These are phyloP conservation scores for Lecanicillium sp. DNA, from an alignment of 2,329 filamentous ascomycete genomes.

Conservation along the genomic window DNA sequence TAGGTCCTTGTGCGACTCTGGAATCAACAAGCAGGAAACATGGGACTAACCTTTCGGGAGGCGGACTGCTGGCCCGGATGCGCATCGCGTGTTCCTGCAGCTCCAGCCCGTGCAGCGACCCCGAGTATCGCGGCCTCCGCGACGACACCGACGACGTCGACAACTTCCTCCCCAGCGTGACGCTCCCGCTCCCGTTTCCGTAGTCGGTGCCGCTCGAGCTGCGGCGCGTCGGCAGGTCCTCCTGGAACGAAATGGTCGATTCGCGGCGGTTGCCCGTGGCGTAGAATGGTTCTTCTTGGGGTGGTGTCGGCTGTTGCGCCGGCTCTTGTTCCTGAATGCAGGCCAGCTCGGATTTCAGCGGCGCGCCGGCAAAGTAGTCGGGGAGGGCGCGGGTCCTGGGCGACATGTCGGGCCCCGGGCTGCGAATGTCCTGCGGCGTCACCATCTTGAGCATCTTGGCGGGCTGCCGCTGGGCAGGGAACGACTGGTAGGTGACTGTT, in stretches of 20 bases:
- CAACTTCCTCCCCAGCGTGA: conserved; percentile 34
- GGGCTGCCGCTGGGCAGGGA: conserved; percentile 4
- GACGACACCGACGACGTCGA: conserved; percentile 45
- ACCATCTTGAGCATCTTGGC: conserved; percentile 22
- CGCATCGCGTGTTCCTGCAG: conserved; percentile 38
- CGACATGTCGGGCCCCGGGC: conserved; percentile 39
- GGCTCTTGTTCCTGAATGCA: conserved; percentile 17
- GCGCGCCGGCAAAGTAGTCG: conserved; percentile 23
- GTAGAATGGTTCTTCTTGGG: conserved; percentile 20
- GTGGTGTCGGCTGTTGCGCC: conserved; percentile 20
- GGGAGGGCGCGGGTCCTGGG: conserved; percentile 28
- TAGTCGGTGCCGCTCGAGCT: conserved; percentile 23
- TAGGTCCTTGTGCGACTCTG: background rate
- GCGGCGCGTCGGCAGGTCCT: conserved; percentile 26
- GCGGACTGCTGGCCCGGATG: conserved; percentile 42
- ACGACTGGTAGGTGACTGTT: no score
- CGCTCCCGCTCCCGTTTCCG: conserved; percentile 23
- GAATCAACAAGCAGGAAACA: conserved; percentile 7
- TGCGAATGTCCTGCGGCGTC: conserved; percentile 21
- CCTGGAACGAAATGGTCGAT: conserved; percentile 30
- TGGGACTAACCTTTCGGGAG: conserved; percentile 40
- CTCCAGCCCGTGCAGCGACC: conserved; percentile 42
- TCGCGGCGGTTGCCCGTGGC: conserved; percentile 26
- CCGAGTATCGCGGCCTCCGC: conserved; percentile 36
- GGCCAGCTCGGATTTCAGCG: conserved; percentile 12